phyloP scores from a whole-genome alignment of 1,284 basidiomycete species.

The Ceratobasidium sp. region DNA sequence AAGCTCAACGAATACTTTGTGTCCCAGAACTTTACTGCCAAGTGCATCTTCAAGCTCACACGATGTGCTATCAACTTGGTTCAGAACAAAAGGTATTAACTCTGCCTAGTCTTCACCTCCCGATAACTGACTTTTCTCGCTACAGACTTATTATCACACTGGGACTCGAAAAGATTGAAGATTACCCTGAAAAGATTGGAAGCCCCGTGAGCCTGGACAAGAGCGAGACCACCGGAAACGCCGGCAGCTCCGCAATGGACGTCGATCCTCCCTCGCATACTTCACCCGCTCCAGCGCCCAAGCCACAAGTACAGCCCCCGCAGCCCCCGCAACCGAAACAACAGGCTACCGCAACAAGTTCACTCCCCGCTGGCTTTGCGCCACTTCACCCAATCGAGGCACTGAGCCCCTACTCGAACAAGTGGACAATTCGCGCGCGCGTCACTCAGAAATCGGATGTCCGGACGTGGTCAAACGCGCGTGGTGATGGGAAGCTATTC shows the following conservation, averaged over 20 bases:
- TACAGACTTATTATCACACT: conserved; percentile 88
- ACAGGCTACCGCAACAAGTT: conserved; percentile 30
- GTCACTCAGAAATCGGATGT: conserved; percentile 93
- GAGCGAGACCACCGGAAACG: conserved; percentile 47
- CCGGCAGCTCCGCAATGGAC: conserved; percentile 53
- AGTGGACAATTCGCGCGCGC: conserved; percentile 98
- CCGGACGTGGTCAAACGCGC: conserved; percentile 88
- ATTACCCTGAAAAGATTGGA: conserved; percentile 79
- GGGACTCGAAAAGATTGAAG: conserved; percentile 70
- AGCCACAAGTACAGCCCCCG: conserved; percentile 50
- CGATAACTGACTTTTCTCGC: conserved; percentile 26
- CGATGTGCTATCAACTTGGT: conserved; percentile 88
- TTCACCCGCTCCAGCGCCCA: conserved; percentile 50
- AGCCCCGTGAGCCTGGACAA: conserved; percentile 66
- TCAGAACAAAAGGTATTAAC: conserved; percentile 81
- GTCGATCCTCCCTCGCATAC: conserved; percentile 52
- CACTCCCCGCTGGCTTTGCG: conserved; percentile 48
- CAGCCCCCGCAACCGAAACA: conserved; percentile 46
- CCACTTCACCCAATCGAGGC: conserved; percentile 92
- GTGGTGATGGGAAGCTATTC: conserved; percentile 97
- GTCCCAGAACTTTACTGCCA: conserved; percentile 75
- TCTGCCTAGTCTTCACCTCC: conserved; percentile 40
- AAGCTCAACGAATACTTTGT: conserved; percentile 87
- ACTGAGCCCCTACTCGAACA: conserved; percentile 97
- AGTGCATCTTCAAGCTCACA: conserved; percentile 80